Conservation (phyloP, 2,329 filamentous ascomycete genomes). For the Zymoseptoria pseudotritici region DNA sequence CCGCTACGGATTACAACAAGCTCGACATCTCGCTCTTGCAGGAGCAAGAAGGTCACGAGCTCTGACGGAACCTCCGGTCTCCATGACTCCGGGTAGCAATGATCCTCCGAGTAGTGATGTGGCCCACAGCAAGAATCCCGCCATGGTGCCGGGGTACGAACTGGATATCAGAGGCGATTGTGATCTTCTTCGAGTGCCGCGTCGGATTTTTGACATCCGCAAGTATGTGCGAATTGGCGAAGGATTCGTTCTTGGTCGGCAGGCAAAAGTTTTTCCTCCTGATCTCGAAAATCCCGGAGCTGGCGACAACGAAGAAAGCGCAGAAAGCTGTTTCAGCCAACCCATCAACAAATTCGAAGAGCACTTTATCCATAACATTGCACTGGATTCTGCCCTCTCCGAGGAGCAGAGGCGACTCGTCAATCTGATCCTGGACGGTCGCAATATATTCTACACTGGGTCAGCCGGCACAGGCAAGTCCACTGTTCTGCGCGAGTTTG, state of each 20-base stretch:
- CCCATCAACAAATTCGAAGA: not conserved
- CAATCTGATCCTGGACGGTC: conserved; percentile 32
- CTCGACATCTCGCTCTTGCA: not conserved
- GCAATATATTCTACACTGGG: conserved; percentile 58
- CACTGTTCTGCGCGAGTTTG: conserved; percentile 46
- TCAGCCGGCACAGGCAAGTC: conserved; percentile 56
- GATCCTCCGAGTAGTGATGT: not conserved
- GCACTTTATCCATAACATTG: not conserved
- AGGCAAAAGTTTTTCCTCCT: not conserved
- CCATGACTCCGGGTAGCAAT: not conserved
- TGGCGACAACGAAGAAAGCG: not conserved
- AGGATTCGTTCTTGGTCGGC: not conserved
- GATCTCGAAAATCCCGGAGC: not conserved
- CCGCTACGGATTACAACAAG: not conserved
- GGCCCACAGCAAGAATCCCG: not conserved
- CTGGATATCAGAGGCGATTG: not conserved
- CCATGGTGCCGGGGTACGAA: not conserved
- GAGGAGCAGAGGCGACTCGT: conserved; percentile 6
- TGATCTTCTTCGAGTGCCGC: not conserved
- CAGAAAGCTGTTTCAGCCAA: not conserved
- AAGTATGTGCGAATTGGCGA: not conserved
- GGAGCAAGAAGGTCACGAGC: not conserved
- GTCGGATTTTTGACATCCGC: not conserved
- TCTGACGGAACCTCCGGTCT: not conserved
- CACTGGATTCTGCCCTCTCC: not conserved